These are phyloP conservation scores for Dryadomyces quercivorus DNA, from an alignment of 2,329 filamentous ascomycete species.

Conservation along the genomic window DNA sequence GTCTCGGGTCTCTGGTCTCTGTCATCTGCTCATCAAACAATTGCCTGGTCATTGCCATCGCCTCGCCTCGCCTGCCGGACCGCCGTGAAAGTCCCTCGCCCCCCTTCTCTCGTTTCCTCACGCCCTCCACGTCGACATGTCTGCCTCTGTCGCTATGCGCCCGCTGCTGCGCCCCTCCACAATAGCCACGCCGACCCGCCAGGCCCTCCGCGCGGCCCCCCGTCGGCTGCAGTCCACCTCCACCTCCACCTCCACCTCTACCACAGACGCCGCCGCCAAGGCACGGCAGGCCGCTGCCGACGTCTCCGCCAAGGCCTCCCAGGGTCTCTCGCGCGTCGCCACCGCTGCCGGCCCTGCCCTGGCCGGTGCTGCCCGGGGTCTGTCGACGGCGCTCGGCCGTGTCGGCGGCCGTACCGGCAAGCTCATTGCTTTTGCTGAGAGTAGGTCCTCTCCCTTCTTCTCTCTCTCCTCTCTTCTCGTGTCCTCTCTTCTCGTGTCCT, in stretches of 20 bases:
- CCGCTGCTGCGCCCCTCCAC: slow-evolving; percentile 34
- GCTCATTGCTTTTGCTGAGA: slow-evolving; percentile 69
- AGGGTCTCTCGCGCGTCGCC: slow-evolving; percentile 56
- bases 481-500: too few species aligned
- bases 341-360: slow-evolving; percentile 70
- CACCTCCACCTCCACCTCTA: slow-evolving; percentile 24
- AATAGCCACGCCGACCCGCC: slow-evolving; percentile 18
- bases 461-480: too few species aligned
- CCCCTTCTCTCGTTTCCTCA: neutral
- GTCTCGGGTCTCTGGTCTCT: neutral
- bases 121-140: neutral
- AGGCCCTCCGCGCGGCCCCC: slow-evolving; percentile 23
- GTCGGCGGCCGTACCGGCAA: slow-evolving; percentile 75
- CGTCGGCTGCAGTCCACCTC: slow-evolving; percentile 51
- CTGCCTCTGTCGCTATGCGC: slow-evolving; percentile 17
- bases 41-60: too few species aligned
- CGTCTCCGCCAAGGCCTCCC: slow-evolving; percentile 27
- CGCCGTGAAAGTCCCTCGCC: too few species aligned
- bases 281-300: slow-evolving; percentile 28
- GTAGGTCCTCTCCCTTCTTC: too few species aligned
- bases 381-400: slow-evolving; percentile 55
- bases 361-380: slow-evolving; percentile 56
- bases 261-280: slow-evolving; percentile 29
- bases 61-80: too few species aligned
- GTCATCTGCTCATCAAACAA: too few species aligned